Conservation (phyloP, 176 grass and related monocot genomes). For the Typha latifolia region DNA sequence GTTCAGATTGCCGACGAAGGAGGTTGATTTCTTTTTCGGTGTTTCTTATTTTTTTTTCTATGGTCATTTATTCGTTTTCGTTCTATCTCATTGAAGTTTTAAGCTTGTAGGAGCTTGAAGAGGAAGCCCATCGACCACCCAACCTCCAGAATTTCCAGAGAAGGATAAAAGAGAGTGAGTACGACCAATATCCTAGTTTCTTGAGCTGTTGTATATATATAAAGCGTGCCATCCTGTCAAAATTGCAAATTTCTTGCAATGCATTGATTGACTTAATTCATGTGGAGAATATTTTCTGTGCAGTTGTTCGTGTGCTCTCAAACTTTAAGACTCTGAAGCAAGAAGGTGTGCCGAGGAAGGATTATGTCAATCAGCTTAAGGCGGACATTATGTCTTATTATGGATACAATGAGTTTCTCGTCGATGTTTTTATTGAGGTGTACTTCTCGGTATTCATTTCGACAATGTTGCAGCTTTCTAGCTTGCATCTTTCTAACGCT, state of each 20-base stretch:
- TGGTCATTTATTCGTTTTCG: not conserved
- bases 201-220: slow-evolving; percentile 10
- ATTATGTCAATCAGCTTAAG: slow-evolving; percentile 80
- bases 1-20: slow-evolving; percentile 70
- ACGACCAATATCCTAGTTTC: not conserved
- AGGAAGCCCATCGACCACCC: slow-evolving; percentile 61
- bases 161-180: slow-evolving; percentile 92
- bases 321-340: slow-evolving; percentile 81
- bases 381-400: slow-evolving; percentile 83
- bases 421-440: slow-evolving; percentile 78
- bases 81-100: not conserved
- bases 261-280: slow-evolving; percentile 4
- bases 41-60: slow-evolving; percentile 1
- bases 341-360: slow-evolving; percentile 64
- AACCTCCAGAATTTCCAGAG: slow-evolving; percentile 78
- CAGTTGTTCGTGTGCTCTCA: slow-evolving; percentile 89
- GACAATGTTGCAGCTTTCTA: slow-evolving; percentile 6
- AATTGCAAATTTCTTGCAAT: not conserved
- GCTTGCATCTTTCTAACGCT: not conserved
- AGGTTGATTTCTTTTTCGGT: slow-evolving; percentile 35
- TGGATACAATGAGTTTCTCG: slow-evolving; percentile 90
- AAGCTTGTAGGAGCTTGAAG: slow-evolving; percentile 54
- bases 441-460: slow-evolving; percentile 16
- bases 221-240: not conserved
- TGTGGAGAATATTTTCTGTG: slow-evolving; percentile 23